Base-by-base conservation (phyloP, 2,329 filamentous ascomycete genomes). In the Pezicula rhizophila region DNA sequence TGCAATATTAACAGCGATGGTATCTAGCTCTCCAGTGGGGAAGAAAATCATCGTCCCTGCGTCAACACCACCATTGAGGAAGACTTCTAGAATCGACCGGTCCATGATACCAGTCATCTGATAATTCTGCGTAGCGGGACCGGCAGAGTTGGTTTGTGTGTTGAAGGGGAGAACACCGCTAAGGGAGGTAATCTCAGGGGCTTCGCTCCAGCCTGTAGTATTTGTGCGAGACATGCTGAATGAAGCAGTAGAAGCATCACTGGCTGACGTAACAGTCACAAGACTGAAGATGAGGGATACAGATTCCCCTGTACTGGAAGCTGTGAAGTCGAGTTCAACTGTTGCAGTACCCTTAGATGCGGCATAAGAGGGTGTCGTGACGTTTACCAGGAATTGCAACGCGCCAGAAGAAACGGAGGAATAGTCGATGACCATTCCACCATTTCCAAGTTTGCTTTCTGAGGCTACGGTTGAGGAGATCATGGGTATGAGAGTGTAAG, bases 61-160 rank as follows among this genome's bases (percentile, higher is more conserved):
- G 46, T 72, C 68, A 47, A 72, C 65, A 0, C 75, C 76, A 2
- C 70, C 70, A 45, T 76, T 71, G 28, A 78, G 49, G 54, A 78
- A 79, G 5, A 79, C 60, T 59, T 80, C 77, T n/a, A 77, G 63
- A 28, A 80, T 71, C 14, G 68, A 72, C 10, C 74, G 65, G 57
- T 80, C 77, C 4, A 78, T 64, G 8, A 79, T 66, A 1, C 70
- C 71, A 47, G 69, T 68, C 43, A 79, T 14, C 17, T 43, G 17
- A 20, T 37, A 48, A 3, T 25, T 43, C 11, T 25, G 23, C 20
- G 18, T 25, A 15, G 40, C 8, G 11, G 40, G 12, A 18, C 31
- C 44, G 11, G 40, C 20, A 12, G 40, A 42, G 40, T 20, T 15
- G 23, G 15, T 28, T 23, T n/a, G 14, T 7, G 5, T 26, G n/a